These are phyloP conservation scores for Pholiota conissans DNA, from an alignment of 768 basidiomycete genomes.

Conservation along the genomic window DNA sequence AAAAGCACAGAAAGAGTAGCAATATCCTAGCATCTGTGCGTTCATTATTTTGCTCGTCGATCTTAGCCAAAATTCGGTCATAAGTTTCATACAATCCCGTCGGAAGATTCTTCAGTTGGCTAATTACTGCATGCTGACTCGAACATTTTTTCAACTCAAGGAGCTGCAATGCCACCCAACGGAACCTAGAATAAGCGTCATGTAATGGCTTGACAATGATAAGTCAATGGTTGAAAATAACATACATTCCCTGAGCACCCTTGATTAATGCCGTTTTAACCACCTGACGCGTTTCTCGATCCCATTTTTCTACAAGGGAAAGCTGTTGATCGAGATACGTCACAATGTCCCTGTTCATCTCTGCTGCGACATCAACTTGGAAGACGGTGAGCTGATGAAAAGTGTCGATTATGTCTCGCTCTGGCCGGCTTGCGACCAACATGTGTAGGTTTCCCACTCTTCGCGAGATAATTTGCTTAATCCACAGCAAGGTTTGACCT, in stretches of 20 bases:
- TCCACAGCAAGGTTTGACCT: neutral
- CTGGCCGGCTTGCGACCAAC: neutral
- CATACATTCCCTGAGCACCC: neutral
- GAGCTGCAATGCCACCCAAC: neutral
- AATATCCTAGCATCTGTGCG: neutral
- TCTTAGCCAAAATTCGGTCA: neutral
- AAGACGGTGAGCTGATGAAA: too few species aligned
- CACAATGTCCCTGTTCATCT: neutral
- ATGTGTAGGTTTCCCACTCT: neutral
- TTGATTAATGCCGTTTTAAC: neutral
- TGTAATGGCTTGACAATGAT: too few species aligned
- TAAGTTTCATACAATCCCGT: neutral
- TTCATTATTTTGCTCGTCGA: neutral
- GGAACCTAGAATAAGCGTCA: neutral
- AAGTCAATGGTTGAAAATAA: neutral
- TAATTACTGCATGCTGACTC: neutral
- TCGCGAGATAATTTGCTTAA: neutral
- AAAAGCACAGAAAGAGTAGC: neutral
- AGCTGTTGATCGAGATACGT: neutral
- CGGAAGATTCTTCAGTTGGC: neutral
- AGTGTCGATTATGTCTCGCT: neutral
- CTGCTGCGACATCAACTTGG: neutral
- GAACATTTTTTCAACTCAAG: neutral
- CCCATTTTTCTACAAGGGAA: neutral
- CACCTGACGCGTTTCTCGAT: neutral